A percentile compares a stretch with the other conserved stretches of the same genome.
Evolutionary conservation across 208 protist species (phyloP).

Genomic region (Wallacemonas sp.): DNA sequence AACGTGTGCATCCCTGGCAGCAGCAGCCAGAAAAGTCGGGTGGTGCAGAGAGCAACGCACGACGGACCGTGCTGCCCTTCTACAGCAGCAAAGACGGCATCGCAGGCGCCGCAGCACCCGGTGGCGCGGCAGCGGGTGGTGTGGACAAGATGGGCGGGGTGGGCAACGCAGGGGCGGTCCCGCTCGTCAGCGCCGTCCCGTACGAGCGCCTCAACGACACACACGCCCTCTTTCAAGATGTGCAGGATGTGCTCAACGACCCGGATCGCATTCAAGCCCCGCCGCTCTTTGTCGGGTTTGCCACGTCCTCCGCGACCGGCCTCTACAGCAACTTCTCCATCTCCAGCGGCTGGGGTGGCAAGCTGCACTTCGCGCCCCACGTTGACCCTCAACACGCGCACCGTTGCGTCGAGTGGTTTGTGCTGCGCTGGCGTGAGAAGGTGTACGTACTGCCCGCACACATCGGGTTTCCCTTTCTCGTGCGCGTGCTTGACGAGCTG

Average conservation of each 20-base stretch:
- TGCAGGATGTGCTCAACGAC: slow-evolving; percentile 60
- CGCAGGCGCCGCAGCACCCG: slow-evolving; percentile 1
- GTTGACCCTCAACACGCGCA: slow-evolving; percentile 35
- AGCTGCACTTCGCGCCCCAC: slow-evolving; percentile 26
- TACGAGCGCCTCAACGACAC: slow-evolving; percentile 42
- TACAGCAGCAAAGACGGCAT: not conserved
- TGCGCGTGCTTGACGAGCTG: slow-evolving; percentile 61
- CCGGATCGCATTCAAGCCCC: slow-evolving; percentile 84
- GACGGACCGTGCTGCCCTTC: slow-evolving; percentile 53
- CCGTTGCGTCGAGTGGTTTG: slow-evolving; percentile 39
- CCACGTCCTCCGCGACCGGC: slow-evolving; percentile 10
- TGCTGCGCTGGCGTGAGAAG: slow-evolving; percentile 78
- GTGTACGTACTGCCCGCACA: slow-evolving; percentile 50
- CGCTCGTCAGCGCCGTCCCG: slow-evolving; percentile 24
- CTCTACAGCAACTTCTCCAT: slow-evolving; percentile 43
- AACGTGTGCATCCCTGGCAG: not conserved
- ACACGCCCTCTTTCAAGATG: slow-evolving; percentile 44
- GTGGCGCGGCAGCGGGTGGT: no score
- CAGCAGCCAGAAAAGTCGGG: not conserved
- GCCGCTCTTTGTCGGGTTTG: slow-evolving; percentile 73
- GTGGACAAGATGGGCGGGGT: no score
- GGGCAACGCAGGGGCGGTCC: not conserved
- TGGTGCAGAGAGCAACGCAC: not conserved
- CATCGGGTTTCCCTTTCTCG: slow-evolving; percentile 55
- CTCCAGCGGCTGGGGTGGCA: slow-evolving; percentile 35